Percentiles rank a stretch among this genome's conserved stretches.
Evolutionary conservation across 78 protist species (phyloP).

Genomic region (Andalucia godoyi): DNA sequence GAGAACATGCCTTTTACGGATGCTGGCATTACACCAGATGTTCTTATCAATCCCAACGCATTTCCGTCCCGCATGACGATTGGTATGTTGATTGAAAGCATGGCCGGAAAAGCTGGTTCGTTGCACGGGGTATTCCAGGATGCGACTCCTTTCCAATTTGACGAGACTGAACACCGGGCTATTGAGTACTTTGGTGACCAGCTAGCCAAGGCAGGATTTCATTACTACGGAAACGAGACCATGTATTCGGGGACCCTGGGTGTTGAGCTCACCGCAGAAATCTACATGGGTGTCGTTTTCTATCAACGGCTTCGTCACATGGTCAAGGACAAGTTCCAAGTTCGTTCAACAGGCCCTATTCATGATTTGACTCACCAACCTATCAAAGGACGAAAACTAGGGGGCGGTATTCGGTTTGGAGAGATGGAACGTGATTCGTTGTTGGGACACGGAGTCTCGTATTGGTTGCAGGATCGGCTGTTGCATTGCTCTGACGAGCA

Average conservation of each 20-base stretch:
- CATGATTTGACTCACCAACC: constrained; percentile 89
- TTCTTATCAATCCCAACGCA: constrained; percentile 98
- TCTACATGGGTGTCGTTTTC: constrained; percentile 87
- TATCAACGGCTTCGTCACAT: constrained; percentile 98
- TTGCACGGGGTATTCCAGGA: constrained; percentile 78
- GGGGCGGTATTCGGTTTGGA: constrained; percentile 97
- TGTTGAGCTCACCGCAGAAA: constrained; percentile 68
- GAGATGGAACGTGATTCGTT: constrained; percentile 99
- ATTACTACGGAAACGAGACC: constrained; percentile 78
- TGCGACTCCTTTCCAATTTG: constrained; percentile 66
- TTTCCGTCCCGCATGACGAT: constrained; percentile 99
- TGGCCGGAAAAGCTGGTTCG: constrained; percentile 89
- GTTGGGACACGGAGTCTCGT: constrained; percentile 88
- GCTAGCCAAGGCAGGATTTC: constrained; percentile 77
- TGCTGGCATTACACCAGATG: constrained; percentile 87
- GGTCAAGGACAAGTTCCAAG: constrained; percentile 97
- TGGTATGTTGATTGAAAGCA: constrained; percentile 90
- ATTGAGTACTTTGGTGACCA: constrained; percentile 84
- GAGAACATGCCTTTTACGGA: constrained; percentile 97
- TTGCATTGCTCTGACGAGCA: constrained; percentile 66
- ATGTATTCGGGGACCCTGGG: constrained; percentile 84
- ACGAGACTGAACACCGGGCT: constrained; percentile 49
- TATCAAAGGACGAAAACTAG: constrained; percentile 75
- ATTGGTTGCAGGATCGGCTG: constrained; percentile 82
- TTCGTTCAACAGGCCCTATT: constrained; percentile 85